These are phyloP conservation scores for Centella asiatica DNA, from an alignment of 129 eudicot species.

Conservation along the genomic window DNA sequence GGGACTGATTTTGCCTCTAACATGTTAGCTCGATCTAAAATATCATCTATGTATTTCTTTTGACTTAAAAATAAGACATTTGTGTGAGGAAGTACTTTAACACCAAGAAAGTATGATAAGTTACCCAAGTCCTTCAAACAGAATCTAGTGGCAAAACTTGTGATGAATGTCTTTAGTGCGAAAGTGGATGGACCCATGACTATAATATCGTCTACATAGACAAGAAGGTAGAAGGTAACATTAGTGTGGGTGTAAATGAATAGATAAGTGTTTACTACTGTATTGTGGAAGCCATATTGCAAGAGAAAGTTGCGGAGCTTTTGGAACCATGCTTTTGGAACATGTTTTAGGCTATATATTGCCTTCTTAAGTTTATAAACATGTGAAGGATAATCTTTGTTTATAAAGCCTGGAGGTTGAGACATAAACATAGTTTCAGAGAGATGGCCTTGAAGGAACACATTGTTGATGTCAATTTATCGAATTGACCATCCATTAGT, in stretches of 20 bases:
- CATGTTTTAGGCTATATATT: too few relatives aligned
- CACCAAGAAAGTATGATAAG: background rate
- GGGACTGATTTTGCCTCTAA: background rate
- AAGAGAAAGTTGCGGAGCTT: too few relatives aligned
- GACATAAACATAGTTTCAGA: background rate
- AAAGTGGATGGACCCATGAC: background rate
- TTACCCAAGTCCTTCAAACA: background rate
- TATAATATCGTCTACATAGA: too few relatives aligned
- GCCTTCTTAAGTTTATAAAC: too few relatives aligned
- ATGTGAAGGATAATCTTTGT: background rate
- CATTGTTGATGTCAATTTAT: background rate
- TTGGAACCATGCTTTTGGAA: too few relatives aligned
- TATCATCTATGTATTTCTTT: background rate
- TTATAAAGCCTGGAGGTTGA: background rate
- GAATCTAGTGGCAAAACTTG: background rate
- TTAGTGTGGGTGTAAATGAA: too few relatives aligned
- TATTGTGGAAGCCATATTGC: too few relatives aligned
- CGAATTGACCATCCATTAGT: background rate
- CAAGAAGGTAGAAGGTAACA: too few relatives aligned
- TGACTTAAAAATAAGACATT: background rate
- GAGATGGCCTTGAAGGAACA: background rate
- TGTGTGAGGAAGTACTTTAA: background rate
- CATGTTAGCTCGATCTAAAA: background rate
- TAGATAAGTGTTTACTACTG: too few relatives aligned
- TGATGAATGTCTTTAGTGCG: too few relatives aligned